These are phyloP conservation scores for Andrographis paniculata DNA, from an alignment of 305 asterid species.

Conservation along the genomic window DNA sequence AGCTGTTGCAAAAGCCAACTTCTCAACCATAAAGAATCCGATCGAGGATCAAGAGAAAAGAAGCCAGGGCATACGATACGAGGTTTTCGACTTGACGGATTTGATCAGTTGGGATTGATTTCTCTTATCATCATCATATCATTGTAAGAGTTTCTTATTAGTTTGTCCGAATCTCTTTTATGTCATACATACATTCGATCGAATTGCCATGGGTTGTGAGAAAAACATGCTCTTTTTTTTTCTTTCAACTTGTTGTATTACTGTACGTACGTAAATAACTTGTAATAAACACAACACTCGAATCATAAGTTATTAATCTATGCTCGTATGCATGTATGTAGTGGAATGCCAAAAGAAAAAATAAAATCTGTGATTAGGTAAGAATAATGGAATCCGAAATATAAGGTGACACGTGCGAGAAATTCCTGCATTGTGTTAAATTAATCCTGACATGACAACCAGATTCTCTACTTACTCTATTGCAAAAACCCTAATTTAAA, in stretches of 20 bases:
- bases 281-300: too few relatives aligned
- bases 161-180: constrained; percentile 2
- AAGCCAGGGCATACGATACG: neutral
- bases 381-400: neutral
- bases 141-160: constrained; percentile 7
- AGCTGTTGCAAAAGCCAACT: neutral
- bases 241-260: too few relatives aligned
- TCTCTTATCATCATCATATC: constrained; percentile 5
- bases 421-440: too few relatives aligned
- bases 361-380: too few relatives aligned
- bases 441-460: constrained; percentile 11
- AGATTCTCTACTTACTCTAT: constrained; percentile 9
- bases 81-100: constrained; percentile 8
- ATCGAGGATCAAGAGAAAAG: constrained; percentile 6
- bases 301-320: too few relatives aligned
- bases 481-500: neutral
- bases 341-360: too few relatives aligned
- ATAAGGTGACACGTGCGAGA: neutral
- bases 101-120: constrained; percentile 19
- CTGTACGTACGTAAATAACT: too few relatives aligned
- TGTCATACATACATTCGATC: too few relatives aligned
- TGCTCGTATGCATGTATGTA: too few relatives aligned
- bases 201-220: too few relatives aligned
- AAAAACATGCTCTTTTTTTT: too few relatives aligned
- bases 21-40: constrained; percentile 6